A percentile compares a stretch with the other conserved stretches of the same genome.
phyloP scores from a whole-genome alignment of 2,329 filamentous ascomycete genomes.

The Exophiala sp. region DNA sequence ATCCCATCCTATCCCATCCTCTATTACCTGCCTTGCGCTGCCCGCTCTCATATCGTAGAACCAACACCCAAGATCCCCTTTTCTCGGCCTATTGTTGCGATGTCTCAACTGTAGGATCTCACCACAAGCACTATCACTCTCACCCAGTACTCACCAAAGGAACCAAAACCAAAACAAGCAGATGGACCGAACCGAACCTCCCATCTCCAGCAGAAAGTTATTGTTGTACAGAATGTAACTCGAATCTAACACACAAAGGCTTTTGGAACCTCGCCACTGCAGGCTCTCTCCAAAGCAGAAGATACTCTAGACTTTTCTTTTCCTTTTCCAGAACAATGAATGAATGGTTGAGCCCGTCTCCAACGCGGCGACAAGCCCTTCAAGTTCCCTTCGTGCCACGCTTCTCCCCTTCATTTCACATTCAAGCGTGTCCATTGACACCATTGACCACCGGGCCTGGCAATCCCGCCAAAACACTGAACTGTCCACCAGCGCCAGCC shows the following conservation, averaged over 20 bases:
- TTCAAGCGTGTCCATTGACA: conserved; percentile 25
- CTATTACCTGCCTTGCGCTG: no score
- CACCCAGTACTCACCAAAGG: no score
- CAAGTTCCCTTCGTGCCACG: neutral
- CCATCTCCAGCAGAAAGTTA: neutral
- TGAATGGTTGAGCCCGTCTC: neutral
- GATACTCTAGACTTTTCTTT: neutral
- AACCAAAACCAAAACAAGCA: no score
- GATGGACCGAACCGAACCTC: no score
- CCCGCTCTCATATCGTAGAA: no score
- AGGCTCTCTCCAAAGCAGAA: neutral
- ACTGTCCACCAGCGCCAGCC: conserved; percentile 86
- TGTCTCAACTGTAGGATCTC: no score
- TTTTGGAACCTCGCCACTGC: neutral
- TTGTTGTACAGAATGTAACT: neutral
- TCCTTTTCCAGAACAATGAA: neutral
- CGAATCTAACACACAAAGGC: neutral
- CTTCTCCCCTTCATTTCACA: neutral
- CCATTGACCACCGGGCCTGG: conserved; percentile 22
- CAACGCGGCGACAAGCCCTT: no score
- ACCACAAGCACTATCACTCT: no score
- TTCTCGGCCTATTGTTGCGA: no score
- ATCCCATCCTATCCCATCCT: no score
- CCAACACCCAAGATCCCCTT: no score
- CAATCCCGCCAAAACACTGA: conserved; percentile 39